phyloP scores from a whole-genome alignment of 108 stramenopile species.

The Cyclotella distinguenda region DNA sequence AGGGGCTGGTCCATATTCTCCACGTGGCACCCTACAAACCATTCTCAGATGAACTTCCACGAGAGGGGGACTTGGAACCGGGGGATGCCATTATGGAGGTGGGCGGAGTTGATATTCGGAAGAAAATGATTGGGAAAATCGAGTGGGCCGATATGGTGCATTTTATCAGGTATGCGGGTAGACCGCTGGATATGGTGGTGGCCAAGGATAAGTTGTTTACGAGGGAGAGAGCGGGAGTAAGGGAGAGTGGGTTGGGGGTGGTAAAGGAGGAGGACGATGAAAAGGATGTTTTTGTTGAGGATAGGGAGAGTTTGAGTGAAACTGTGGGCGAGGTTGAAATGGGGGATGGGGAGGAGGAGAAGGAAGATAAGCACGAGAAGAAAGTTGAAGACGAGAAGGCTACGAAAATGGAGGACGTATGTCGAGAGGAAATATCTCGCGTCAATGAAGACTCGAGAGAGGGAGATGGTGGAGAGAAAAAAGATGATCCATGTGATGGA shows the following conservation, averaged over 20 bases:
- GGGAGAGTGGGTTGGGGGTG: background rate
- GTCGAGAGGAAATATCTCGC: too few species aligned
- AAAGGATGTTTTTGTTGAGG: background rate
- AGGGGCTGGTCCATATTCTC: constrained; percentile 80
- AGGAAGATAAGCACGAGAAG: background rate
- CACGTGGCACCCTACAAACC: constrained; percentile 45
- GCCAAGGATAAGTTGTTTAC: constrained; percentile 31
- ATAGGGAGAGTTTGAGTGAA: background rate
- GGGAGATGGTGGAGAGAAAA: background rate
- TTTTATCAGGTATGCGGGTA: constrained; percentile 36
- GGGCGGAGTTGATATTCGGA: constrained; percentile 78
- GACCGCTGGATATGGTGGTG: constrained; percentile 49
- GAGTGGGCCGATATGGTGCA: constrained; percentile 54
- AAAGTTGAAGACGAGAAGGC: background rate
- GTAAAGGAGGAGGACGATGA: constrained; percentile 11
- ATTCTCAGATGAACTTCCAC: background rate
- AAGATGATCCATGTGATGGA: background rate
- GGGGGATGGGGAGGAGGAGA: background rate
- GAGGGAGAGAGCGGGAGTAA: constrained; percentile 17
- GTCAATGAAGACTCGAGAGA: background rate
- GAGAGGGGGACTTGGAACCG: constrained; percentile 43
- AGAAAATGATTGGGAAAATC: constrained; percentile 27
- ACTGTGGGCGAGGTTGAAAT: background rate
- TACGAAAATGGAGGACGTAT: too few species aligned
- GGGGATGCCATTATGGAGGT: constrained; percentile 85